Evolutionary conservation across 1,139 yeast species (phyloP).

Genomic region (Lizanozyma gosingica): DNA sequence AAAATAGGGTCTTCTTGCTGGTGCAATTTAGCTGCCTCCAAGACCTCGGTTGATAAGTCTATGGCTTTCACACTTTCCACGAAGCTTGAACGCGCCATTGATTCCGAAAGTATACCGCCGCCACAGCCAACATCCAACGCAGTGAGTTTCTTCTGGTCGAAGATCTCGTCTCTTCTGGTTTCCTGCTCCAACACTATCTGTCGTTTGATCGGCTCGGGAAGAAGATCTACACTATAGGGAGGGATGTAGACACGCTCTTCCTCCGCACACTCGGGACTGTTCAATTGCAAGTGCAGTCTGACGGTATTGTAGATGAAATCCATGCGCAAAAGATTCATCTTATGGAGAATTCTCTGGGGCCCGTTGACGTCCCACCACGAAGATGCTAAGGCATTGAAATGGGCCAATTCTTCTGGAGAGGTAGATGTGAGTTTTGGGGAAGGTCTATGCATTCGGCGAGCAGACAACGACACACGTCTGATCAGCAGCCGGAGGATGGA

Average conservation of each 20-base stretch:
- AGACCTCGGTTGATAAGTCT: conserved; percentile 76
- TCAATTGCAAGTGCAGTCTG: conserved; percentile 35
- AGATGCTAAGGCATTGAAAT: conserved; percentile 77
- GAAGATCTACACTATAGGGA: conserved; percentile 59
- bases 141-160: conserved; percentile 25
- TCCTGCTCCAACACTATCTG: conserved; percentile 44
- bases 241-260: conserved; percentile 62
- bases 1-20: conserved; percentile 55
- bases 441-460: neutral
- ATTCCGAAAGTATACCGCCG: conserved; percentile 87
- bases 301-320: conserved; percentile 71
- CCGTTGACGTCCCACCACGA: conserved; percentile 97
- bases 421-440: conserved; percentile 21
- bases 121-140: conserved; percentile 95
- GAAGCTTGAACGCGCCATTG: conserved; percentile 67
- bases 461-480: neutral
- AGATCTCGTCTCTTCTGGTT: conserved; percentile 30
- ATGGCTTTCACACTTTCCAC: conserved; percentile 66
- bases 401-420: conserved; percentile 50
- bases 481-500: neutral
- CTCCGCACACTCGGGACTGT: conserved; percentile 27
- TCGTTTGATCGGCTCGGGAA: conserved; percentile 46
- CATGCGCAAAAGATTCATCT: conserved; percentile 85
- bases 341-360: conserved; percentile 85
- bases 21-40: conserved; percentile 73